These are phyloP conservation scores for Meyerozyma guilliermondii DNA, from an alignment of 1,139 yeast genomes.

Conservation along the genomic window DNA sequence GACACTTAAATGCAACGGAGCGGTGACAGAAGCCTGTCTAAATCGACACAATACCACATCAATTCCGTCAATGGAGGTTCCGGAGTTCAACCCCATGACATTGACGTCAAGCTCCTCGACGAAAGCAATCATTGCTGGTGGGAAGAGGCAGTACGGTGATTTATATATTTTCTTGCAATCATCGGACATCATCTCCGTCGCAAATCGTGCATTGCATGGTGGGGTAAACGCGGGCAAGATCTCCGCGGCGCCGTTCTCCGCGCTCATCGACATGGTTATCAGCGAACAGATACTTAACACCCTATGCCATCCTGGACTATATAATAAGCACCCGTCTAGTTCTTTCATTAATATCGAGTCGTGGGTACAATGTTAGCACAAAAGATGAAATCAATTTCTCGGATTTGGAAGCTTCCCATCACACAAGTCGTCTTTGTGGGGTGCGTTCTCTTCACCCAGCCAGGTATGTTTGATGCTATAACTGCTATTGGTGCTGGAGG, in stretches of 20 bases:
- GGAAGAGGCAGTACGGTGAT: background rate
- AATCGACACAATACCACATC: constrained; percentile 9
- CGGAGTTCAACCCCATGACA: constrained; percentile 9
- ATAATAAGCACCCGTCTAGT: background rate
- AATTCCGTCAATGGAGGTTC: constrained; percentile 11
- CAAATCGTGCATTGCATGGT: background rate
- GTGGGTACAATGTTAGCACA: background rate
- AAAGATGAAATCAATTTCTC: background rate
- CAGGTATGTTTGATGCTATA: constrained; percentile 3
- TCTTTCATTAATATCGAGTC: no score
- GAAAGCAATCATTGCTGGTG: background rate
- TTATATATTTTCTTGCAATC: background rate
- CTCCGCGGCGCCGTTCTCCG: background rate
- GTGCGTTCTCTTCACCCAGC: constrained; percentile 2
- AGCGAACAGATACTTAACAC: background rate
- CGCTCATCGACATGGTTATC: background rate
- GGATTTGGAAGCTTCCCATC: constrained; percentile 1
- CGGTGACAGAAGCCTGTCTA: constrained; percentile 5
- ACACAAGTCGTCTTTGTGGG: constrained; percentile 2
- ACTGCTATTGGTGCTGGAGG: constrained; percentile 3
- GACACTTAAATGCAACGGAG: constrained; percentile 8
- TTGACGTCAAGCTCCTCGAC: constrained; percentile 4
- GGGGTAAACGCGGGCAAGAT: background rate
- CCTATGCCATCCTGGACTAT: background rate
- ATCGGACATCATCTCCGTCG: background rate